These are phyloP conservation scores for Camelina laxa DNA, from an alignment of 345 rosid species.

Conservation along the genomic window DNA sequence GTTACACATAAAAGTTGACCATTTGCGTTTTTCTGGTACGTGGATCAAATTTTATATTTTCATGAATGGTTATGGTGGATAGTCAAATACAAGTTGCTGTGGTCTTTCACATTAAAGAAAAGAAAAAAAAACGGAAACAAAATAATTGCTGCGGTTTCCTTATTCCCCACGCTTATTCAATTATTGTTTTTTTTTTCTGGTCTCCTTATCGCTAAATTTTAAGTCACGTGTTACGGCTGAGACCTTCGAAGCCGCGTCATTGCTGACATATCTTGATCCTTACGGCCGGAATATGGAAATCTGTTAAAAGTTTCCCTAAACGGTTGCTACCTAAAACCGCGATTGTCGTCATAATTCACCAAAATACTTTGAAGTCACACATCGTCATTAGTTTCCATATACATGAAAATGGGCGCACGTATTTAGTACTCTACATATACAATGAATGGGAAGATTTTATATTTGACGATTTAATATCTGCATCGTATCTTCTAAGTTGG, in stretches of 20 bases:
- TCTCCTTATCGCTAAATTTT: constrained; percentile 23
- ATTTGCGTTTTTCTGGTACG: background rate
- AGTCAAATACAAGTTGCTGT: constrained; percentile 41
- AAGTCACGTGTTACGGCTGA: constrained; percentile 45
- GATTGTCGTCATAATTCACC: background rate
- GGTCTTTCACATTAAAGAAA: background rate
- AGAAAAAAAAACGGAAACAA: background rate
- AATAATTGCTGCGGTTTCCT: constrained; percentile 27
- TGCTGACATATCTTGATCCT: constrained; percentile 32
- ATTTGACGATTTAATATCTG: background rate
- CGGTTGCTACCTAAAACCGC: background rate
- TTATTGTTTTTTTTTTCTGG: background rate
- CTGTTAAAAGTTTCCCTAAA: constrained; percentile 4
- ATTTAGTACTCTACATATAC: no score
- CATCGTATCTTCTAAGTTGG: constrained; percentile 17
- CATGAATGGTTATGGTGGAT: constrained; percentile 13
- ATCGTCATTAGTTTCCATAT: no score
- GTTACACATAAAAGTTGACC: background rate
- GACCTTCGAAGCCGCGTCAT: constrained; percentile 21
- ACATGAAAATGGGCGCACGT: no score
- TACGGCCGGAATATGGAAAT: background rate
- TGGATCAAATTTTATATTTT: background rate
- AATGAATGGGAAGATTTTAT: background rate
- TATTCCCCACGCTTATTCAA: constrained; percentile 40
- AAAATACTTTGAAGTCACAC: background rate